These are phyloP conservation scores for Amylostereum chailletii DNA, from an alignment of 1,284 basidiomycete genomes.

Conservation along the genomic window DNA sequence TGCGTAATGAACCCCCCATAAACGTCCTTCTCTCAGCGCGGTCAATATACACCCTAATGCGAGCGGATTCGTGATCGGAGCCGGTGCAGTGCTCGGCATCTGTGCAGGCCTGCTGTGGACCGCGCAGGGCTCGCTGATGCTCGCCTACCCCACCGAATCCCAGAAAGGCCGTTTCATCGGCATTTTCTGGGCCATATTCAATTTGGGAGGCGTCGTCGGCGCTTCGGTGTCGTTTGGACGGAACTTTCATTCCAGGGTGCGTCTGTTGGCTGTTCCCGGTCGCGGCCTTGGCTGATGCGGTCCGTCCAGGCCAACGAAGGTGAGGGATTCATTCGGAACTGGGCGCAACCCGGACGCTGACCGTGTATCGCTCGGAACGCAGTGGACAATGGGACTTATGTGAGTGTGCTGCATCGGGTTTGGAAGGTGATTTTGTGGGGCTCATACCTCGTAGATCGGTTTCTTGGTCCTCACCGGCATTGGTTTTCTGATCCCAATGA, in stretches of 20 bases:
- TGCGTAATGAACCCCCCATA: background rate
- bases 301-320: conserved; percentile 20
- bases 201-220: conserved; percentile 57
- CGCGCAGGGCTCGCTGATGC: conserved; percentile 77
- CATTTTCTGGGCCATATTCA: conserved; percentile 66
- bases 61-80: conserved; percentile 60
- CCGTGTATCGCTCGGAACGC: background rate
- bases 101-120: conserved; percentile 85
- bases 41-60: conserved; percentile 58
- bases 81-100: conserved; percentile 76
- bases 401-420: conserved; percentile 21
- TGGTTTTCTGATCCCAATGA: conserved; percentile 52
- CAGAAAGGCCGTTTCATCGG: conserved; percentile 77
- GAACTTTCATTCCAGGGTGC: conserved; percentile 34
- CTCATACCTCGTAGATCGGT: conserved; percentile 40
- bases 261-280: conserved; percentile 5
- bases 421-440: background rate
- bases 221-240: conserved; percentile 48
- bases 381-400: conserved; percentile 58
- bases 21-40: conserved; percentile 29
- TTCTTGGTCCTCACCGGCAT: conserved; percentile 63
- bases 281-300: conserved; percentile 5
- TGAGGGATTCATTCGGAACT: conserved; percentile 10
- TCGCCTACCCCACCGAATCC: conserved; percentile 71
- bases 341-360: too few relatives aligned